Evolutionary conservation across 164 flowering plant genomes (phyloP), one percentile per base, ranked within the genome.

Genomic region (Dillenia suffruticosa): DNA sequence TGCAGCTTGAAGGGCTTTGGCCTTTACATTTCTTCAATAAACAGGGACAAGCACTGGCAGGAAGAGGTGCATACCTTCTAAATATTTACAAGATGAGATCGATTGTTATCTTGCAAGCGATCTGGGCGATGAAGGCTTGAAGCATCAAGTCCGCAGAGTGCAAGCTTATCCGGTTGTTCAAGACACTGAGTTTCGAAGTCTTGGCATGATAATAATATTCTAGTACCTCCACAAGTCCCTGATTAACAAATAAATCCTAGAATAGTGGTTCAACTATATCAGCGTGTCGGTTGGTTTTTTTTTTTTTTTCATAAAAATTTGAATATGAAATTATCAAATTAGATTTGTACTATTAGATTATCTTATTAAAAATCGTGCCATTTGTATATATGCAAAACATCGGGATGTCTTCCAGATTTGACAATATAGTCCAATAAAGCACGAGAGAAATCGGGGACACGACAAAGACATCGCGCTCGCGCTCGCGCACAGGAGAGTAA

Each of bases 121-220:
- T 87, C 96, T 62, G 81, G 75, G n/a, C 89, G 86, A 59, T 79
- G 75, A 75, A 89, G 90, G 46, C 86, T 78, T 53, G 69, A 66
- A 78, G 96, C 86, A 79, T 89, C 87, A 62, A 89, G 86, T 57
- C 96, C 96, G 76, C 92, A 87, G 19, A 89, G 64, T 16, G 79
- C 82, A 49, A 89, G 76, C 74, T 85, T 87, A 48, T 84, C 89
- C 57, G 96, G 96, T 67, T 72, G 76, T 81, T 71, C 89, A 59
- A 82, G 76, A 73, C 80, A 78, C 90, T 83, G 88, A 51, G 79
- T 74, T 59, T 69, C 63, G 58, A 83, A 69, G 64, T 56, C 76
- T 46, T 86, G 96, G 66, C 92, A 86, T 59, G 96, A 79, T 49
- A 89, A 74, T 61, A 89, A 53, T 65, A 89, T 73, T 76, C 81